Conservation (phyloP, 2,329 filamentous ascomycete genomes). For the Zalaria sp. region DNA sequence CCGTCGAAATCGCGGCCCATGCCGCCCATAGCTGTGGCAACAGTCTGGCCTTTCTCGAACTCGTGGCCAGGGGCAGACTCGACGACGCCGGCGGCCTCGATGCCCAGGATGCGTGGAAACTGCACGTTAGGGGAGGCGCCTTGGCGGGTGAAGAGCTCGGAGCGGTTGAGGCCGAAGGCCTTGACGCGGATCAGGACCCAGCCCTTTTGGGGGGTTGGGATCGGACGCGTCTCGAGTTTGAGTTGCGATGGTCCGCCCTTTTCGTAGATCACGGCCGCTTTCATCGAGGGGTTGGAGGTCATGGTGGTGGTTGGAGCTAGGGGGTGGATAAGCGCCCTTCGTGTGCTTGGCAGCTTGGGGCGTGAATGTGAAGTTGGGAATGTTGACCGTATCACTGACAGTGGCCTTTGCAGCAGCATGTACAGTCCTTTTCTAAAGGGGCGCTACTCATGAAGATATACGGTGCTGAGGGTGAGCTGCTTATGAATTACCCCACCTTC, state of each 20-base stretch:
- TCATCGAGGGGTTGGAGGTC: slow-evolving; percentile 19
- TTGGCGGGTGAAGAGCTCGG: slow-evolving; percentile 33
- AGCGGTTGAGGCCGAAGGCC: slow-evolving; percentile 32
- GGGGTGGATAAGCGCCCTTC: too few species aligned
- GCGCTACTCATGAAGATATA: too few species aligned
- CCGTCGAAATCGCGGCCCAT: slow-evolving; percentile 34
- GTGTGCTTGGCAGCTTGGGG: too few species aligned
- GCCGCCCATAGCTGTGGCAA: slow-evolving; percentile 36
- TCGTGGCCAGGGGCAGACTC: slow-evolving; percentile 20
- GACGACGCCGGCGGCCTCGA: slow-evolving; percentile 31
- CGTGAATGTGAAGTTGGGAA: too few species aligned
- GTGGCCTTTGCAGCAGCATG: too few species aligned
- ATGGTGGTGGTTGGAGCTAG: too few species aligned
- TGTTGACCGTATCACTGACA: too few species aligned
- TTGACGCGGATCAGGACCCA: slow-evolving; percentile 28
- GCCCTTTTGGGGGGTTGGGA: slow-evolving; percentile 23
- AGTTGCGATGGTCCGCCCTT: slow-evolving; percentile 27
- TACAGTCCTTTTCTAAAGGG: too few species aligned
- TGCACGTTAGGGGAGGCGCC: slow-evolving; percentile 25
- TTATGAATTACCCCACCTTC: too few species aligned
- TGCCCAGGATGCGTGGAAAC: slow-evolving; percentile 32
- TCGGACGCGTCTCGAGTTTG: slow-evolving; percentile 20
- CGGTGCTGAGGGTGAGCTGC: too few species aligned
- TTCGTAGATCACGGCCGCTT: slow-evolving; percentile 27
- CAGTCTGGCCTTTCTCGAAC: slow-evolving; percentile 25